Percentiles rank a stretch among this genome's conserved stretches.
phyloP scores from a whole-genome alignment of 805 yeast genomes.

The Monosporozyma unispora region DNA sequence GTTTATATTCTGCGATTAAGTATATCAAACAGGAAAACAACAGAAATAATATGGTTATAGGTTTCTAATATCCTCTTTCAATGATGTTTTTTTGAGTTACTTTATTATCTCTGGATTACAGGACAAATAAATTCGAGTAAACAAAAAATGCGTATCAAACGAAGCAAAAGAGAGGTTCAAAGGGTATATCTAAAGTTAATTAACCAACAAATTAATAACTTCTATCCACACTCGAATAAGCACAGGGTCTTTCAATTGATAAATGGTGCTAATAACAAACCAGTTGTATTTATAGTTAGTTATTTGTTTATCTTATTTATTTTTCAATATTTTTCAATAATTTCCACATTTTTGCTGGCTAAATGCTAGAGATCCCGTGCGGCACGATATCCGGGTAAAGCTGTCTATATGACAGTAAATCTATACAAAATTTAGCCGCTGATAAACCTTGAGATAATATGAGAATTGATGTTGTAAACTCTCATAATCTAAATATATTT shows the following conservation, averaged over 20 bases:
- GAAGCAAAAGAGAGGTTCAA: neutral
- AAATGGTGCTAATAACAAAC: neutral
- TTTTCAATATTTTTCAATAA: neutral
- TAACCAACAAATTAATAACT: constrained; percentile 1
- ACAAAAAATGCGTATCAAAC: neutral
- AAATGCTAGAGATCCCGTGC: neutral
- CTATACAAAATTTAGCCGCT: neutral
- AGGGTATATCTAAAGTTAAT: constrained; percentile 1
- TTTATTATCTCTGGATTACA: neutral
- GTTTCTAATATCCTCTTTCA: neutral
- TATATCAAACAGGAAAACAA: neutral
- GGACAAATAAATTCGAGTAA: neutral
- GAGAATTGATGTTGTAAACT: neutral
- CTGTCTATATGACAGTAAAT: neutral
- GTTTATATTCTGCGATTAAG: neutral
- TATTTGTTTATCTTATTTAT: neutral
- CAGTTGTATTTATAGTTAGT: neutral
- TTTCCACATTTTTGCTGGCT: neutral
- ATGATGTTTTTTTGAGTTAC: neutral
- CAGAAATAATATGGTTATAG: neutral
- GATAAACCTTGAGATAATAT: neutral
- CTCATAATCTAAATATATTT: neutral
- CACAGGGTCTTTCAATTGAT: neutral
- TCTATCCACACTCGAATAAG: neutral
- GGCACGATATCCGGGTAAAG: neutral